A percentile compares a stretch with the other conserved stretches of the same genome.
Conservation (phyloP, 495 filamentous ascomycete genomes). For the Neurospora sp. region DNA sequence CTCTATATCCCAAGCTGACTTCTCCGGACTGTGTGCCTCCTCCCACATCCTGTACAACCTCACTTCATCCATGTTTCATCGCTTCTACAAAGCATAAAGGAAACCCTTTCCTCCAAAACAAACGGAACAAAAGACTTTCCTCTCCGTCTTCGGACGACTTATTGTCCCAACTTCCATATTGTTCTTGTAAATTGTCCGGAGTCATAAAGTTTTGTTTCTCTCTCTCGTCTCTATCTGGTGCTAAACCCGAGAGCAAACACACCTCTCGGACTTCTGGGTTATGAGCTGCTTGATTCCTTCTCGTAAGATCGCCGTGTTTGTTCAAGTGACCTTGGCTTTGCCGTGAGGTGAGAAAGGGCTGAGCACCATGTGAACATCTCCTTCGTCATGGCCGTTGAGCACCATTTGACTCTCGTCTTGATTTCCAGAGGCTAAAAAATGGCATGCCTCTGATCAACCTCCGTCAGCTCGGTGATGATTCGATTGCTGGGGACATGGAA, state of each 20-base stretch:
- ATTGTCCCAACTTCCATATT: background rate
- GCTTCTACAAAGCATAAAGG: background rate
- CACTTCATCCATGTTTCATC: background rate
- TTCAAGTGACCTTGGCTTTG: background rate
- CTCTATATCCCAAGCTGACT: background rate
- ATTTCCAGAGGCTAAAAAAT: too few species aligned
- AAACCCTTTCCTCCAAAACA: background rate
- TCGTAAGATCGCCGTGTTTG: background rate
- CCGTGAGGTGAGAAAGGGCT: background rate
- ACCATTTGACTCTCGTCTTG: background rate
- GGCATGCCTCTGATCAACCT: background rate
- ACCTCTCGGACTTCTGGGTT: background rate
- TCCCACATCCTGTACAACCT: background rate
- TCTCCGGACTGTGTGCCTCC: background rate
- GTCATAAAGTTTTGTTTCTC: background rate
- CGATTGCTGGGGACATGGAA: background rate
- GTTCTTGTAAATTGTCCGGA: background rate
- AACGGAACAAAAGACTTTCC: background rate
- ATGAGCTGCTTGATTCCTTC: background rate
- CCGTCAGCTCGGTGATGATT: background rate
- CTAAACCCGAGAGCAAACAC: background rate
- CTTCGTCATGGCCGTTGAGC: background rate
- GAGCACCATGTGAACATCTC: background rate
- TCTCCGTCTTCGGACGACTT: background rate
- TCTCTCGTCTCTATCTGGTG: background rate